phyloP scores from a whole-genome alignment of 768 basidiomycete genomes.

The Russula griseocarnosa region DNA sequence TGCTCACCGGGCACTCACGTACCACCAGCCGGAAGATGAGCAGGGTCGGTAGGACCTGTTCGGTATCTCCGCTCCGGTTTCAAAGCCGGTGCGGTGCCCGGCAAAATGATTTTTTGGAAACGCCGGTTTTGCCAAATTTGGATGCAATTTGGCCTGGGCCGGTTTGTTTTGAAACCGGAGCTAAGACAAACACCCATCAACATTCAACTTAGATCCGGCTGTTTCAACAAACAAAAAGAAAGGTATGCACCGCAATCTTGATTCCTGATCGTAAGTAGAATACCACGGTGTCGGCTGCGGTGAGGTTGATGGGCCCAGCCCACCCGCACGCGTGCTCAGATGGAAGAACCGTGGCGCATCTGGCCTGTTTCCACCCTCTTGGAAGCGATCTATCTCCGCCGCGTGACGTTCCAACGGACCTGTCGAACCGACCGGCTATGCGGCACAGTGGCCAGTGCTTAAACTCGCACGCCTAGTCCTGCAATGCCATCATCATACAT shows the following conservation, averaged over 20 bases:
- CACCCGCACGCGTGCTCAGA: constrained; percentile 75
- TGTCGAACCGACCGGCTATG: constrained; percentile 88
- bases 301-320: constrained; percentile 76
- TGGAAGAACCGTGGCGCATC: constrained; percentile 73
- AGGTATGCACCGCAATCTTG: constrained; percentile 85
- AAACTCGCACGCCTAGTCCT: constrained; percentile 85
- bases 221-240: not conserved
- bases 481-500: not conserved
- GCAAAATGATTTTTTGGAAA: too few relatives aligned
- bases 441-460: constrained; percentile 85
- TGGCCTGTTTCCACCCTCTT: constrained; percentile 57
- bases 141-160: too few relatives aligned
- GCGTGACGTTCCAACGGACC: constrained; percentile 74
- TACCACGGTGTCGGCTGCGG: constrained; percentile 85
- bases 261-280: constrained; percentile 91
- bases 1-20: constrained; percentile 81
- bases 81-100: too few relatives aligned
- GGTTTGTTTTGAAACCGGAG: too few relatives aligned
- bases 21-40: constrained; percentile 84
- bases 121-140: too few relatives aligned
- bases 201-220: not conserved
- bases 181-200: not conserved
- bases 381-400: constrained; percentile 84
- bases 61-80: too few relatives aligned
- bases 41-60: too few relatives aligned